These are phyloP conservation scores for Aphanomyces stellatus DNA, from an alignment of 352 stramenopile species.

Conservation along the genomic window DNA sequence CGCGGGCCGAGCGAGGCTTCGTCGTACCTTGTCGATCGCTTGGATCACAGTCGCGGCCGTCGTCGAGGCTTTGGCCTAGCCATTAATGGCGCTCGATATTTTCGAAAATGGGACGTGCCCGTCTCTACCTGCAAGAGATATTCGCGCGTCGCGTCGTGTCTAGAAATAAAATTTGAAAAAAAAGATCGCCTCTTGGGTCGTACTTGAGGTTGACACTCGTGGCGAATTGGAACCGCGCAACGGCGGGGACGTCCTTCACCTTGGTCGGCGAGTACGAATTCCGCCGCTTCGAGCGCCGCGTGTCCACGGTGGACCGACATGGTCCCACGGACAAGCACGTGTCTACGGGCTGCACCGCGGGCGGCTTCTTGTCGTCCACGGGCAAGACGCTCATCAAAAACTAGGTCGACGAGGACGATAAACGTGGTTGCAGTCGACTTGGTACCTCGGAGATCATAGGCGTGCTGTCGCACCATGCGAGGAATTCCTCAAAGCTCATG, in stretches of 20 bases:
- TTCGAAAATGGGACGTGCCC: background rate
- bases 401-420: slow-evolving; percentile 22
- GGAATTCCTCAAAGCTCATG: slow-evolving; percentile 84
- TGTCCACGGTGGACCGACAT: slow-evolving; percentile 32
- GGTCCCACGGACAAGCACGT: too few species aligned
- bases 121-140: slow-evolving; percentile 6
- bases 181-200: background rate
- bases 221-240: background rate
- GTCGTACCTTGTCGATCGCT: slow-evolving; percentile 14
- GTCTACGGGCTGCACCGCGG: too few species aligned
- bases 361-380: slow-evolving; percentile 38
- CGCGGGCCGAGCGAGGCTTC: too few species aligned
- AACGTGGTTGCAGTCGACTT: background rate
- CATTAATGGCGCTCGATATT: background rate
- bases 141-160: background rate
- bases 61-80: slow-evolving; percentile 9
- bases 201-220: slow-evolving; percentile 3
- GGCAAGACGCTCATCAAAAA: slow-evolving; percentile 74
- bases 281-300: background rate
- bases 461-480: slow-evolving; percentile 72
- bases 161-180: background rate
- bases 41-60: background rate
- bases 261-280: slow-evolving; percentile 5
- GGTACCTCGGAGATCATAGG: slow-evolving; percentile 61
- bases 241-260: background rate